Base-by-base conservation (phyloP, 2,329 filamentous ascomycete species). In the Fusarium brevicatenulatum region DNA sequence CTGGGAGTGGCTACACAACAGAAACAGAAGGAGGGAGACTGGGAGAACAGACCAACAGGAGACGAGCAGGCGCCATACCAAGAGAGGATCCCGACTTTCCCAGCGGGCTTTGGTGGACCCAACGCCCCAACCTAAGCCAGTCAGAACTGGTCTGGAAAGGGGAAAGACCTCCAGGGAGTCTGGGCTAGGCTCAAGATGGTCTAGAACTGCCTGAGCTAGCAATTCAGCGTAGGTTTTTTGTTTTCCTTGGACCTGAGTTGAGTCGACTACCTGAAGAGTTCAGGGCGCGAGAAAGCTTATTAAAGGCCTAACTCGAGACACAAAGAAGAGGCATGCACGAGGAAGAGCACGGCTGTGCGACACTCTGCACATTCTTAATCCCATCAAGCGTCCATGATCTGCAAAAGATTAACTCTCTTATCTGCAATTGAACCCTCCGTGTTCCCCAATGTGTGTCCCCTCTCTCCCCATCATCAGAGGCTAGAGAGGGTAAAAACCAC, bases 21-120 rank as follows among this genome's bases (percentile, higher is more conserved):
- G 30, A 39, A 28, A 53, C 34, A 39, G 71, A 62, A 62, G 64
- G 64, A 72, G 68, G 63, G 63, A 72, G 37, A 47, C 39, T 55
- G 60, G 63, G 63, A 72, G 37, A 47, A 36, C 55, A 44, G 61
- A 42, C 75, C 75, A 77, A 77, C 70, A 69, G 72, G 64, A 76
- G 64, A 68, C 63, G 42, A 70, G 63, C 56, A 72, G 49, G 62
- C 64, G 66, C 64, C 73, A 65, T 68, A 58, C 57, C 57, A 58
- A 61, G 59, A 52, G 56, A 71, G 68, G 57, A 57, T 63, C 49
- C 52, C 65, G 23, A 63, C 54, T 63, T 56, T 43, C 53, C 55
- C 43, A 60, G 68, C 63, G 67, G 52, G 71, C 34, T 71, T 34
- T 9, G 50, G 71, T 63, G 71, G 71, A 11, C 30, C 60, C 57